Conservation (phyloP, 2,329 filamentous ascomycete genomes). For the Botrytis porri region DNA sequence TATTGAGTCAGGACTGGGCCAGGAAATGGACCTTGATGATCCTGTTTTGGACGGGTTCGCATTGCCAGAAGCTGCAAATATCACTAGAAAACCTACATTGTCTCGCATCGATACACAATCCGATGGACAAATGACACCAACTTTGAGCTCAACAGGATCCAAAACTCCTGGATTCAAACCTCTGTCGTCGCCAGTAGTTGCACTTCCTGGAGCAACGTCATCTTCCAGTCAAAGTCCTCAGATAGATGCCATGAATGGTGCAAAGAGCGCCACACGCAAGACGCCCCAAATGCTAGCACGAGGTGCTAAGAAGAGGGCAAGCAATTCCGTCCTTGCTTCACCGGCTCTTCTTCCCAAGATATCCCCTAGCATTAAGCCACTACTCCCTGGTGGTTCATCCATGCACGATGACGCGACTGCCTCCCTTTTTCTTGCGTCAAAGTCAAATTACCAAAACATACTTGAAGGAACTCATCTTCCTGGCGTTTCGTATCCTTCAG, state of each 20-base stretch:
- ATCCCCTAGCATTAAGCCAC: conserved; percentile 89
- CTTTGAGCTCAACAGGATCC: conserved; percentile 42
- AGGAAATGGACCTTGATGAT: conserved; percentile 48
- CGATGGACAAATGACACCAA: conserved; percentile 53
- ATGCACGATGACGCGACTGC: conserved; percentile 53
- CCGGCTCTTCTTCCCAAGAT: conserved; percentile 86
- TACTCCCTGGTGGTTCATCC: conserved; percentile 63
- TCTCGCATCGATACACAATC: conserved; percentile 52
- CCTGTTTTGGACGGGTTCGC: conserved; percentile 62
- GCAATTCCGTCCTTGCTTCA: conserved; percentile 73
- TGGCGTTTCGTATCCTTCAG: conserved; percentile 85
- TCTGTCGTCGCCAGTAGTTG: conserved; percentile 46
- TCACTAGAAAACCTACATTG: conserved; percentile 47
- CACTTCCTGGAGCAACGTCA: conserved; percentile 39
- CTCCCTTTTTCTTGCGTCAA: conserved; percentile 79
- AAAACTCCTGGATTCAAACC: conserved; percentile 41
- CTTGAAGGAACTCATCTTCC: conserved; percentile 88
- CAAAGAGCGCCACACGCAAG: conserved; percentile 45
- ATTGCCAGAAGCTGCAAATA: conserved; percentile 69
- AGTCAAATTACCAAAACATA: conserved; percentile 98
- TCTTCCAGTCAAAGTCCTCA: conserved; percentile 52
- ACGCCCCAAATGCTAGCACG: conserved; percentile 55
- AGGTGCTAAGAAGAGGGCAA: conserved; percentile 65
- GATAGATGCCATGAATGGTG: conserved; percentile 50
- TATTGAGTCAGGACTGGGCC: conserved; percentile 41